Conservation (phyloP, 495 filamentous ascomycete species). For the Aeminium ludgeri region DNA sequence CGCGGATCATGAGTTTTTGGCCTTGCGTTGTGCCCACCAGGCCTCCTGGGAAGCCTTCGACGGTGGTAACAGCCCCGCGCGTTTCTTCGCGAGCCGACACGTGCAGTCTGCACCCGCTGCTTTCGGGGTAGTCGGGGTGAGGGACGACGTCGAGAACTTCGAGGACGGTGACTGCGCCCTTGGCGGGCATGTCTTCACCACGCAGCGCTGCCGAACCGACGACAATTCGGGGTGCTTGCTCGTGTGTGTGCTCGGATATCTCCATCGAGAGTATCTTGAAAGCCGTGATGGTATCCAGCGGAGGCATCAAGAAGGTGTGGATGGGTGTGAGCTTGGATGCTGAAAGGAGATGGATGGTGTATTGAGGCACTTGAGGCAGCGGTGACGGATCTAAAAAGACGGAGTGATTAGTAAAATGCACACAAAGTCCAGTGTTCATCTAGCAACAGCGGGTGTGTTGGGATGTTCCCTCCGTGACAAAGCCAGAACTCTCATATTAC, state of each 20-base stretch:
- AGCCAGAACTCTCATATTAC: slow-evolving; percentile 32
- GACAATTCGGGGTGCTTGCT: slow-evolving; percentile 60
- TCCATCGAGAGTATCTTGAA: slow-evolving; percentile 74
- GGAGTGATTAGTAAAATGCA: background rate
- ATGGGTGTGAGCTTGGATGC: slow-evolving; percentile 4
- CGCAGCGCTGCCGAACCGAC: slow-evolving; percentile 70
- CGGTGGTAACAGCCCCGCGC: slow-evolving; percentile 78
- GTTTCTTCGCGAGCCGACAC: slow-evolving; percentile 78
- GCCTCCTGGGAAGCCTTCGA: slow-evolving; percentile 38
- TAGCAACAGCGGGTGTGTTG: background rate
- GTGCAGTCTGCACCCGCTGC: slow-evolving; percentile 67
- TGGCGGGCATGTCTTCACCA: slow-evolving; percentile 75
- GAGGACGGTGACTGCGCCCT: slow-evolving; percentile 79
- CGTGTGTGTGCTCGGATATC: slow-evolving; percentile 74
- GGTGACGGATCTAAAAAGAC: slow-evolving; percentile 3
- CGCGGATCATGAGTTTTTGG: slow-evolving; percentile 92
- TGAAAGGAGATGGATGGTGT: slow-evolving; percentile 13
- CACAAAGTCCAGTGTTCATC: too few relatives aligned
- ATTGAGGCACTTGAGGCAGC: slow-evolving; percentile 11
- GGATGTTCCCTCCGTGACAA: slow-evolving; percentile 9
- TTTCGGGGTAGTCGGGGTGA: slow-evolving; percentile 65
- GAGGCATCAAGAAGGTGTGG: slow-evolving; percentile 10
- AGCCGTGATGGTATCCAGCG: slow-evolving; percentile 44
- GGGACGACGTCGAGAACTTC: slow-evolving; percentile 48
- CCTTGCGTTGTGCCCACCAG: slow-evolving; percentile 79